These are phyloP conservation scores for Aspergillus bridgeri DNA, from an alignment of 495 filamentous ascomycete species.

Conservation along the genomic window DNA sequence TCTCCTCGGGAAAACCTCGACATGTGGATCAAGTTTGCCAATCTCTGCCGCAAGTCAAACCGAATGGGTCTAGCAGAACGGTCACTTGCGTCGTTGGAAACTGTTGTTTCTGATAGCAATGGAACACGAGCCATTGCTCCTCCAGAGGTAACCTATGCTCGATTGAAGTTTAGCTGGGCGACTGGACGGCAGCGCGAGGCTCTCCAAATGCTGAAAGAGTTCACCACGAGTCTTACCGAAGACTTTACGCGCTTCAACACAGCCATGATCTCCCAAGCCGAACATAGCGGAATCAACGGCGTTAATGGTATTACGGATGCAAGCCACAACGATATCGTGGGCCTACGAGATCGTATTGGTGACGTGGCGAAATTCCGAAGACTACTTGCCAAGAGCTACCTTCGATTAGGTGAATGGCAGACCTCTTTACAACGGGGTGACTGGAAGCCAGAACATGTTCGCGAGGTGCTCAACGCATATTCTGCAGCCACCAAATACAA, in stretches of 20 bases:
- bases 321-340: constrained; percentile 34
- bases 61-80: constrained; percentile 96
- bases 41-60: constrained; percentile 92
- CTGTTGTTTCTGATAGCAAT: constrained; percentile 54
- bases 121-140: constrained; percentile 53
- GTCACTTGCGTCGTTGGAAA: constrained; percentile 78
- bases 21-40: constrained; percentile 99
- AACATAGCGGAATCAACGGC: constrained; percentile 49
- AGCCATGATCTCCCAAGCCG: constrained; percentile 45
- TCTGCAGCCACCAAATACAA: constrained; percentile 87
- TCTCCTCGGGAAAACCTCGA: constrained; percentile 87
- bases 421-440: constrained; percentile 75
- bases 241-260: constrained; percentile 62
- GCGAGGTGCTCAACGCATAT: constrained; percentile 76
- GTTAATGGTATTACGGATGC: constrained; percentile 58
- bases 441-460: constrained; percentile 71
- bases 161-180: constrained; percentile 94
- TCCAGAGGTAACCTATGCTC: constrained; percentile 82
- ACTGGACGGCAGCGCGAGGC: constrained; percentile 67
- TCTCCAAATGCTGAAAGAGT: constrained; percentile 72
- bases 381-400: constrained; percentile 89
- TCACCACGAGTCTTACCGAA: constrained; percentile 74
- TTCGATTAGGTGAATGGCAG: constrained; percentile 96
- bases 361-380: constrained; percentile 53
- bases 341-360: constrained; percentile 38